phyloP scores from a whole-genome alignment of 148 eudicot genomes.

The Persicaria tinctoria region DNA sequence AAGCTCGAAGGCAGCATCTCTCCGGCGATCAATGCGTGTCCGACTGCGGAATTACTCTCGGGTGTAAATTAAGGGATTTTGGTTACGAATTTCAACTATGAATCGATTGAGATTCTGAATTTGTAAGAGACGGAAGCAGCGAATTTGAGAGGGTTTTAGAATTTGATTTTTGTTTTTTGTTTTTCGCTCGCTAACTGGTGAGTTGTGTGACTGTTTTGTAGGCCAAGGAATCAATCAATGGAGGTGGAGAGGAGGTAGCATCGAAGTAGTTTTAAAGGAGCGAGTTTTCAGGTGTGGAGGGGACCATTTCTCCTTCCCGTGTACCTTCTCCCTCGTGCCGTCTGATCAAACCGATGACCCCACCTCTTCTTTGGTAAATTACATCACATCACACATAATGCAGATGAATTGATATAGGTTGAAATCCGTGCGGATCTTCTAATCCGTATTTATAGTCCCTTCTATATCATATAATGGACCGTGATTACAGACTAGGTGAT shows the following conservation, averaged over 20 bases:
- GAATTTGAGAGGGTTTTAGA: neutral
- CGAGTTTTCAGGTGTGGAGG: neutral
- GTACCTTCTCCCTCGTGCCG: neutral
- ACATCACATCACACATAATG: no score
- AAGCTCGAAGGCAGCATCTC: conserved; percentile 28
- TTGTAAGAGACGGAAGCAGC: conserved; percentile 4
- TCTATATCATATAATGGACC: no score
- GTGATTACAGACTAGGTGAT: no score
- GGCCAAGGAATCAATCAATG: conserved; percentile 4
- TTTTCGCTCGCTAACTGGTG: neutral
- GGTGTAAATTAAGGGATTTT: neutral
- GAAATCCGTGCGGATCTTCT: no score
- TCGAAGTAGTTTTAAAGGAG: neutral
- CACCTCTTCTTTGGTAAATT: neutral
- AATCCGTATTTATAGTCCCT: no score
- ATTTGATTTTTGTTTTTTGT: neutral
- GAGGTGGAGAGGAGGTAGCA: neutral
- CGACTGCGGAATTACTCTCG: neutral
- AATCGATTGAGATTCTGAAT: neutral
- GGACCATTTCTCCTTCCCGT: neutral
- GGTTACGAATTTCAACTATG: neutral
- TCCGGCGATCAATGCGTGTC: neutral
- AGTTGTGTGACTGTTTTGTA: neutral
- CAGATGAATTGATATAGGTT: no score
- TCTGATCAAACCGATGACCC: neutral